These are phyloP conservation scores for Stephania yunnanensis DNA, from an alignment of 164 flowering plant species.

Conservation along the genomic window DNA sequence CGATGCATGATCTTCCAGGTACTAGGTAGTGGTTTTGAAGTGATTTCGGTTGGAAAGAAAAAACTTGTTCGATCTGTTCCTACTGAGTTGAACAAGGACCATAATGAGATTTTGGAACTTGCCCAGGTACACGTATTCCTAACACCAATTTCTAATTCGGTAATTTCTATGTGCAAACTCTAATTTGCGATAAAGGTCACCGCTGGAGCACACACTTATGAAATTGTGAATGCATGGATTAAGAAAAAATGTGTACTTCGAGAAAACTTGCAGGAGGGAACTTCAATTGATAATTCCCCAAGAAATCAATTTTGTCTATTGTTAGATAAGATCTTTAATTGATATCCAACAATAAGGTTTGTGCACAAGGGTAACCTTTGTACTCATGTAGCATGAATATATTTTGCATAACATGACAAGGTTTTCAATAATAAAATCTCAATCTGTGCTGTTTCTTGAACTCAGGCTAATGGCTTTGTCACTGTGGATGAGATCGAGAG, in stretches of 20 bases:
- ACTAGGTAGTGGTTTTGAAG: conserved; percentile 91
- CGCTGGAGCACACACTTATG: no score
- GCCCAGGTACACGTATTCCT: conserved; percentile 60
- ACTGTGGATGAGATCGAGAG: conserved; percentile 78
- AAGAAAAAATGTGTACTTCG: no score
- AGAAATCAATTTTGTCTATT: no score
- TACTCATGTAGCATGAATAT: neutral
- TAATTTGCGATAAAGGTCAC: no score
- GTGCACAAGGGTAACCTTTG: neutral
- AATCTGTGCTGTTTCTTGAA: neutral
- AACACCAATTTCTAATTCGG: neutral
- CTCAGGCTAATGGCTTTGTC: conserved; percentile 82
- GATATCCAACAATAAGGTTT: neutral
- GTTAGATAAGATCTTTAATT: no score
- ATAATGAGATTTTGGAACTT: conserved; percentile 88
- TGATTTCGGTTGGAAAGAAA: conserved; percentile 83
- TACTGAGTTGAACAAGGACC: conserved; percentile 94
- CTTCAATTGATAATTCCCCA: no score
- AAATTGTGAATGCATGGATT: no score
- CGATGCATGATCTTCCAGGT: conserved; percentile 34
- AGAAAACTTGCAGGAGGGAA: no score
- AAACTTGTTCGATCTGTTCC: conserved; percentile 96
- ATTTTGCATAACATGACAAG: neutral
- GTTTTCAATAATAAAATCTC: neutral
- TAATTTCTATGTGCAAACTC: no score